These are phyloP conservation scores for Calocybe gambosa DNA, from an alignment of 1,284 basidiomycete genomes.

Conservation along the genomic window DNA sequence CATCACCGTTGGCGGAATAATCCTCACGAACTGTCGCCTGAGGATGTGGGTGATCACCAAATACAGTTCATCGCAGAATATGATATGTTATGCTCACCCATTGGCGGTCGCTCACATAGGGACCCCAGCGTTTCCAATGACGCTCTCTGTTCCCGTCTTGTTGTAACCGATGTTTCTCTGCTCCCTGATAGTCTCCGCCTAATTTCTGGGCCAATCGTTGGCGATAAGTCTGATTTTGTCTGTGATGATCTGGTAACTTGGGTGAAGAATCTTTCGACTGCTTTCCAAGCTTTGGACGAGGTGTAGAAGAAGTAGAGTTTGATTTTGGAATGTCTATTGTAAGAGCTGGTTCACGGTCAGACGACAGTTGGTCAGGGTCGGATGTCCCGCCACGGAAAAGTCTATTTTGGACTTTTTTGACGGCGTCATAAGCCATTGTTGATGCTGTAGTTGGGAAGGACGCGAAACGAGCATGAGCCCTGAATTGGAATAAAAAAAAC, in stretches of 20 bases:
- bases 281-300: constrained; percentile 43
- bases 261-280: constrained; percentile 26
- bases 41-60: not conserved
- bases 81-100: constrained; percentile 62
- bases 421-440: constrained; percentile 33
- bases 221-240: constrained; percentile 37
- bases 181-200: constrained; percentile 56
- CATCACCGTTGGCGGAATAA: constrained; percentile 94
- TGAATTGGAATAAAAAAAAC: not conserved
- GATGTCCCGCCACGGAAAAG: constrained; percentile 52
- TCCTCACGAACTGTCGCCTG: constrained; percentile 97
- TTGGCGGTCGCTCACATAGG: constrained; percentile 94
- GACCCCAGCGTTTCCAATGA: constrained; percentile 99
- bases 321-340: constrained; percentile 78
- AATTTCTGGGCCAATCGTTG: constrained; percentile 55
- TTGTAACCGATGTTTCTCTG: constrained; percentile 65
- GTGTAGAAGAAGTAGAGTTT: constrained; percentile 26
- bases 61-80: not conserved
- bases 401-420: constrained; percentile 69
- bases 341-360: constrained; percentile 38
- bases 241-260: constrained; percentile 25
- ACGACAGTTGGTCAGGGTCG: constrained; percentile 11
- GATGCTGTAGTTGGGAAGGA: not conserved
- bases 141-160: constrained; percentile 60
- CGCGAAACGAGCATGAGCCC: not conserved